These are phyloP conservation scores for Xerocomellus intermedius DNA, from an alignment of 768 basidiomycete species.

Conservation along the genomic window DNA sequence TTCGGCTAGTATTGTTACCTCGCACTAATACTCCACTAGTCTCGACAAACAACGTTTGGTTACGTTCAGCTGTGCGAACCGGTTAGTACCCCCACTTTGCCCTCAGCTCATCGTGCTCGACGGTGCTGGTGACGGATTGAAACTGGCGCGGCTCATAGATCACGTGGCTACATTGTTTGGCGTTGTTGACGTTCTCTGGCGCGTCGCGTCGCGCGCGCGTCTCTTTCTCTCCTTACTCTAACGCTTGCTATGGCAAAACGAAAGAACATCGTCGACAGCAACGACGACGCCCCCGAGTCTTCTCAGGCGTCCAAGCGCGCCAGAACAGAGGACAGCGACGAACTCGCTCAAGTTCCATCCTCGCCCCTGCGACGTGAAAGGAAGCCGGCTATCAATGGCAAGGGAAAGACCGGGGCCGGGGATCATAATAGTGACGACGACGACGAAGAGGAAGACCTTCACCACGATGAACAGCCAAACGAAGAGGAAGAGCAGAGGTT, in stretches of 20 bases:
- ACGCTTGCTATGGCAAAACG: slow-evolving; percentile 52
- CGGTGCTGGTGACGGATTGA: not conserved
- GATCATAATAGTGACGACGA: slow-evolving; percentile 31
- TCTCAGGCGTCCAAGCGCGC: slow-evolving; percentile 45
- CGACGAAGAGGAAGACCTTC: slow-evolving; percentile 34
- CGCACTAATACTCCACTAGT: not conserved
- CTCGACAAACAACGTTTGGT: not conserved
- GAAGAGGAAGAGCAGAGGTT: slow-evolving; percentile 65
- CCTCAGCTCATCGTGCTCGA: not conserved
- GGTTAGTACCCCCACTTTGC: not conserved
- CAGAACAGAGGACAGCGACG: slow-evolving; percentile 41
- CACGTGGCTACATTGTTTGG: slow-evolving; percentile 23
- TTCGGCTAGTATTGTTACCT: slow-evolving; percentile 17
- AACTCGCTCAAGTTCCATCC: slow-evolving; percentile 23
- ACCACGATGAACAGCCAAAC: slow-evolving; percentile 36
- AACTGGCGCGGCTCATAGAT: not conserved
- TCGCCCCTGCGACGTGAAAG: slow-evolving; percentile 24
- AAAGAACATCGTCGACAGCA: slow-evolving; percentile 43
- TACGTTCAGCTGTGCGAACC: not conserved
- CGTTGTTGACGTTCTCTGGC: slow-evolving; percentile 11
- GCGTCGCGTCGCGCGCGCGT: slow-evolving; percentile 32
- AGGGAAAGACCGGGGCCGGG: slow-evolving; percentile 31
- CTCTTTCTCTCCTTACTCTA: not conserved
- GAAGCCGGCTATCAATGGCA: slow-evolving; percentile 30
- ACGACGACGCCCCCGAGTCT: slow-evolving; percentile 34